Base-by-base conservation (phyloP, 2,329 filamentous ascomycete genomes). In the Helotiales sp. region DNA sequence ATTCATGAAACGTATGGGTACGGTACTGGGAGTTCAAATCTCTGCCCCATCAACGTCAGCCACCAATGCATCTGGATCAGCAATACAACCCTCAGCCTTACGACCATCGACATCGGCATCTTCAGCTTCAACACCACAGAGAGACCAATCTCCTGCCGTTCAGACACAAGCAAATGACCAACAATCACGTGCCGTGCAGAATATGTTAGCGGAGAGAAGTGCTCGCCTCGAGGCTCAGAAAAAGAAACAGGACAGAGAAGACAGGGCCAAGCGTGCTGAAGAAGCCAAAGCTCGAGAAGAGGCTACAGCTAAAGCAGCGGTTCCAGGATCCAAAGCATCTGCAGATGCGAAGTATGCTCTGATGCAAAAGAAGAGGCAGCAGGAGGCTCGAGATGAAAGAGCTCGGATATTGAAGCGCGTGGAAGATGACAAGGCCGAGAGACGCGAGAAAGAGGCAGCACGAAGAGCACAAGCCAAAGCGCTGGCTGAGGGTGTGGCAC, bases 401-500 rank as follows among this genome's bases (percentile, higher is more conserved):
- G 81, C 85, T 55, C 81, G 89, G 1, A 87, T 96, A 53, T 78
- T 93, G 44, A 84, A 85, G 63, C 84, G 85, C 36, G 92, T 96
- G 61, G 87, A 91, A 67, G 84, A 88, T 59, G 91, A 96, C 74
- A 90, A 88, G 69, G 80, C 80, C 10, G 87, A 86, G 59, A 82
- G 90, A 13, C 84, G 81, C 60, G 76, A 82, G 52, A 77, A 79
- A 38, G 80, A 82, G 8, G 79, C 80, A 22, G 75, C 77, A 58
- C 75, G 79, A 33, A 79, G 80, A 70, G 73, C 73, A 57, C 76
- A 76, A 66, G 73, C 58, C 22, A 49, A 59, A 13, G 58, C 57
- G 4, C 24, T 58, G 65, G 22, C 57, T 70, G 64, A 64, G 65
- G 42, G 67, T 56, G 19, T 63, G 58, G 36, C 38, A 33, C n/a